A percentile compares a stretch with the other conserved stretches of the same genome.
These are phyloP conservation scores for Boletus subcaerulescens DNA, from an alignment of 768 basidiomycete species.

Conservation along the genomic window DNA sequence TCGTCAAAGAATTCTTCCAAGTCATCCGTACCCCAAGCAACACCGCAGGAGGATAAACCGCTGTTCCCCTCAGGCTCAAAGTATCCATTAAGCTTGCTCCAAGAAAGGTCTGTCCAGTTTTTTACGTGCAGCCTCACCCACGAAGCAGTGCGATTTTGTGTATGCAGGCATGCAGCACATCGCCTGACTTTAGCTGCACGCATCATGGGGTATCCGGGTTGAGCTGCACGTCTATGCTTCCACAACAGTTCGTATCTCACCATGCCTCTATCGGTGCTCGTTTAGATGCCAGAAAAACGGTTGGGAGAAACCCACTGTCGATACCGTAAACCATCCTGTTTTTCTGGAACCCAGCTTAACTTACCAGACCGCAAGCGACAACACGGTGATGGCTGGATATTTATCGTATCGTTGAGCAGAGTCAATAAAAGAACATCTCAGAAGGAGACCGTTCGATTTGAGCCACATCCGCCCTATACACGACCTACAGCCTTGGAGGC, in stretches of 20 bases:
- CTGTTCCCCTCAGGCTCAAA: conserved; percentile 86
- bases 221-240: neutral
- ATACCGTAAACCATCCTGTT: conserved; percentile 49
- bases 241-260: neutral
- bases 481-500: conserved; percentile 74
- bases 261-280: neutral
- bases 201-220: too few relatives aligned
- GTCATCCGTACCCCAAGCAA: conserved; percentile 11
- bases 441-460: conserved; percentile 65
- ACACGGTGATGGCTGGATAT: conserved; percentile 53
- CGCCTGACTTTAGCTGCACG: too few relatives aligned
- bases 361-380: conserved; percentile 38
- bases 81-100: conserved; percentile 72
- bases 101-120: conserved; percentile 58
- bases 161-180: neutral
- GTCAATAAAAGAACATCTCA: conserved; percentile 70
- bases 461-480: conserved; percentile 69
- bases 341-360: neutral
- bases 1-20: conserved; percentile 52
- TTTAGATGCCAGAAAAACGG: conserved; percentile 82
- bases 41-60: conserved; percentile 43
- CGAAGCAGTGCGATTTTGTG: neutral
- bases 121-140: neutral
- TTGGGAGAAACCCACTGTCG: conserved; percentile 83
- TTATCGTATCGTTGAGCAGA: conserved; percentile 63